Conservation (phyloP, 352 stramenopile genomes). For the Pythium brassicae region DNA sequence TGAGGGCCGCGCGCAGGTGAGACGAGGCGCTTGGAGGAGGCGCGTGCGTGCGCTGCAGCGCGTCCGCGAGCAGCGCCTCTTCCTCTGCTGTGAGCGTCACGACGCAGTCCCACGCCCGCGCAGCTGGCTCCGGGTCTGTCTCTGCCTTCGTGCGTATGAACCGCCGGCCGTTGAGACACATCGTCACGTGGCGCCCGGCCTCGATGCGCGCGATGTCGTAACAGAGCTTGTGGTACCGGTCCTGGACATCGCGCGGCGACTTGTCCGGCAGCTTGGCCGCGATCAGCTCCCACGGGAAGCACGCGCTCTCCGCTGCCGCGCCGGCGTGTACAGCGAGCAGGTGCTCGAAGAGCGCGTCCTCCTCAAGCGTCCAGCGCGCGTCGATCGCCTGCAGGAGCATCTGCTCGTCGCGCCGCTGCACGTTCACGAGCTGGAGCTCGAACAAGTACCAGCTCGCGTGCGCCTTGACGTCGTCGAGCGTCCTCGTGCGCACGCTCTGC, state of each 20-base stretch:
- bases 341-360: constrained; percentile 66
- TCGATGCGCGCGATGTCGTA: constrained; percentile 75
- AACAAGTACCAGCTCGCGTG: constrained; percentile 54
- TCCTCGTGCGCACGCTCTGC: constrained; percentile 44
- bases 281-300: constrained; percentile 63
- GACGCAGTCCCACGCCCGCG: constrained; percentile 36
- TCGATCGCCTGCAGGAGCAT: constrained; percentile 54
- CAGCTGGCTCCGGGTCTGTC: background rate
- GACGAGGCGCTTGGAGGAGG: constrained; percentile 38
- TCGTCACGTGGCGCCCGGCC: constrained; percentile 51
- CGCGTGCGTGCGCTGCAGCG: constrained; percentile 43
- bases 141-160: constrained; percentile 16
- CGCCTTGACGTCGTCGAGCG: constrained; percentile 31
- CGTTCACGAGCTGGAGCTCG: constrained; percentile 39
- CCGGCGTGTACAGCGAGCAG: constrained; percentile 42
- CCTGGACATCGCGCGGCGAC: constrained; percentile 40
- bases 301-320: constrained; percentile 13
- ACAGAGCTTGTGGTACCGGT: constrained; percentile 74
- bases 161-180: constrained; percentile 31
- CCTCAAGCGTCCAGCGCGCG: constrained; percentile 48
- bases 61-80: constrained; percentile 39
- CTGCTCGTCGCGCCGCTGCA: constrained; percentile 37
- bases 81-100: constrained; percentile 52
- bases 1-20: constrained; percentile 43
- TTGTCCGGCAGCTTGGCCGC: constrained; percentile 49